phyloP scores from a whole-genome alignment of 495 filamentous ascomycete species.

The Penicillium coffeae region DNA sequence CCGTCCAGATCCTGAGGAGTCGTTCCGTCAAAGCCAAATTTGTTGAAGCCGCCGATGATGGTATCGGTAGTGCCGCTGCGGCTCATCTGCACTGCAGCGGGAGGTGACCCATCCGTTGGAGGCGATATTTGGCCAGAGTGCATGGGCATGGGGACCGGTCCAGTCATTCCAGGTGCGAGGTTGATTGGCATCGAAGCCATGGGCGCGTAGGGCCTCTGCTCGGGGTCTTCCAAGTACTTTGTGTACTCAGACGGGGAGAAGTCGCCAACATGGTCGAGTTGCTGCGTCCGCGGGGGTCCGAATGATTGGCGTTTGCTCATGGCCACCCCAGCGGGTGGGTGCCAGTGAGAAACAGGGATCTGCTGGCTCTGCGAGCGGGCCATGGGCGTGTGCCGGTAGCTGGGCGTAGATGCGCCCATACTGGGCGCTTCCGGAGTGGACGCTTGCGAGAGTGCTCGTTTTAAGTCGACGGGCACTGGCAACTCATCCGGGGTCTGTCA shows the following conservation, averaged over 20 bases:
- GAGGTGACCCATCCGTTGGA: slow-evolving; percentile 17
- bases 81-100: slow-evolving; percentile 39
- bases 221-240: slow-evolving; percentile 32
- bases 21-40: slow-evolving; percentile 41
- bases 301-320: slow-evolving; percentile 33
- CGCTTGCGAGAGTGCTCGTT: slow-evolving; percentile 32
- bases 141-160: slow-evolving; percentile 7
- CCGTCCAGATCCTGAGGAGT: slow-evolving; percentile 31
- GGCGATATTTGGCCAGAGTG: slow-evolving; percentile 20
- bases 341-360: slow-evolving; percentile 35
- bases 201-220: slow-evolving; percentile 3
- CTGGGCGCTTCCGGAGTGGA: slow-evolving; percentile 28
- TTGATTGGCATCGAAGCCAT: slow-evolving; percentile 29
- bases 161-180: slow-evolving; percentile 27
- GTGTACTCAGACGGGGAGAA: slow-evolving; percentile 44
- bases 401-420: slow-evolving; percentile 17
- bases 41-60: slow-evolving; percentile 41
- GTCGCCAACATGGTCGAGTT: slow-evolving; percentile 38
- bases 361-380: slow-evolving; percentile 46
- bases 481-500: slow-evolving; percentile 45
- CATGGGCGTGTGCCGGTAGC: slow-evolving; percentile 37
- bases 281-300: slow-evolving; percentile 28
- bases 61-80: slow-evolving; percentile 43
- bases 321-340: slow-evolving; percentile 19
- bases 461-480: slow-evolving; percentile 31